These are phyloP conservation scores for Coniferiporia sulphurascens DNA, from an alignment of 1,284 basidiomycete species.

Conservation along the genomic window DNA sequence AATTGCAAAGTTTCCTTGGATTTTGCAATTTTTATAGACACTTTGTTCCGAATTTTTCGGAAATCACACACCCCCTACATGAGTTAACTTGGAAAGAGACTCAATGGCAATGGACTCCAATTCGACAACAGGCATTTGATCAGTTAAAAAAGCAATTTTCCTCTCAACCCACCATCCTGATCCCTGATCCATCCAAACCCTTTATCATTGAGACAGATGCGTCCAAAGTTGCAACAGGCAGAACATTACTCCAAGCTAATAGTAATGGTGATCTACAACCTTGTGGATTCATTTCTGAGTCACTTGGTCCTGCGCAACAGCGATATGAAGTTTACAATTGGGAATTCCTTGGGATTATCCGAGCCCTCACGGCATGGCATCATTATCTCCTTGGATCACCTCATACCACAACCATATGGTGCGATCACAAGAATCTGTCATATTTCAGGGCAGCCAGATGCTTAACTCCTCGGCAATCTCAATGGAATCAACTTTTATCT, in stretches of 20 bases:
- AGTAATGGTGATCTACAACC: neutral
- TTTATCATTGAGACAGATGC: neutral
- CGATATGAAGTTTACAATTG: neutral
- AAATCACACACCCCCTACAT: no score
- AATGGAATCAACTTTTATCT: neutral
- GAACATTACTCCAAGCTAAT: neutral
- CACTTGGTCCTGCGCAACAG: neutral
- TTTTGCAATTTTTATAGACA: no score
- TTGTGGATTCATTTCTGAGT: neutral
- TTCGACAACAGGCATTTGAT: no score
- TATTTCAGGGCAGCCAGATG: neutral
- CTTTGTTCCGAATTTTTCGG: no score
- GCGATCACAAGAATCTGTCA: neutral
- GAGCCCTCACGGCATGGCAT: neutral
- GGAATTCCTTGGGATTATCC: neutral
- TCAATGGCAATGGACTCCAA: no score
- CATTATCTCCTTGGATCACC: neutral
- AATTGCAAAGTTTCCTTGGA: no score
- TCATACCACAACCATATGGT: neutral
- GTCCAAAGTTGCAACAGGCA: neutral
- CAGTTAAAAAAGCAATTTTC: neutral
- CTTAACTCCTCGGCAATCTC: neutral
- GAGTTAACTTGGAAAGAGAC: no score
- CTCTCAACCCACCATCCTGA: neutral
- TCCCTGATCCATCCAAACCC: neutral